These are phyloP conservation scores for Microsporum audouinii DNA, from an alignment of 2,329 filamentous ascomycete genomes.

Conservation along the genomic window DNA sequence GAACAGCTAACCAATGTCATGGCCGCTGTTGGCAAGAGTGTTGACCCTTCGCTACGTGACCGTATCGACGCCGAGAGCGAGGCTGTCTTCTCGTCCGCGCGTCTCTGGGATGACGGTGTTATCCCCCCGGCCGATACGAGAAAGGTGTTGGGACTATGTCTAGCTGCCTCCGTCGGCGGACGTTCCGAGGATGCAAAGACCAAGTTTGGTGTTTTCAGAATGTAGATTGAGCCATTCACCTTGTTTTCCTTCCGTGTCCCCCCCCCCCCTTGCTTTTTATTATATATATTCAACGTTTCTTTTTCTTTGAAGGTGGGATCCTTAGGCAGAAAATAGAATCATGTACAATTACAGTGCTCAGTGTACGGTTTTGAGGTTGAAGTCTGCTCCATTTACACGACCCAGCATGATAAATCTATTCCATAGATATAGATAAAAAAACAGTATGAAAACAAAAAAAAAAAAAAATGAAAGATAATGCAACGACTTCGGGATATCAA, in stretches of 20 bases:
- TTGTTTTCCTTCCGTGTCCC: not conserved
- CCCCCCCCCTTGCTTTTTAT: not conserved
- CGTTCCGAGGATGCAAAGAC: slow-evolving; percentile 43
- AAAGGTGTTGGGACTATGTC: slow-evolving; percentile 58
- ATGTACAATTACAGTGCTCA: slow-evolving; percentile 1
- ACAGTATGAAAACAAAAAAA: not conserved
- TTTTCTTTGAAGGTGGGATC: not conserved
- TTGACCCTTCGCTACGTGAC: slow-evolving; percentile 66
- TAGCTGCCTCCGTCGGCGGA: slow-evolving; percentile 60
- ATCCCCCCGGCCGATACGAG: slow-evolving; percentile 68
- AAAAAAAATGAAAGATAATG: slow-evolving; percentile 12
- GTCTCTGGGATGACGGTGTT: slow-evolving; percentile 82
- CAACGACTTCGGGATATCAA: slow-evolving; percentile 8
- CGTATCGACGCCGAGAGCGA: slow-evolving; percentile 86
- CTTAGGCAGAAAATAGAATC: not conserved
- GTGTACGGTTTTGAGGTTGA: not conserved
- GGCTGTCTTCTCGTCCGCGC: slow-evolving; percentile 73
- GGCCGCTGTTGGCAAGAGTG: slow-evolving; percentile 79
- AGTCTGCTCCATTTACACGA: not conserved
- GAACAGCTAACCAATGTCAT: slow-evolving; percentile 89
- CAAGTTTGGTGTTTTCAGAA: slow-evolving; percentile 71
- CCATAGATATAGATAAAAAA: slow-evolving; percentile 1
- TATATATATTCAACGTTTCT: not conserved
- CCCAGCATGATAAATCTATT: slow-evolving; percentile 1
- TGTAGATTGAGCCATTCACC: slow-evolving; percentile 41